Percentiles rank a stretch among this genome's conserved stretches.
phyloP scores from a whole-genome alignment of 805 yeast genomes.

The Saccharomycopsis sp. region DNA sequence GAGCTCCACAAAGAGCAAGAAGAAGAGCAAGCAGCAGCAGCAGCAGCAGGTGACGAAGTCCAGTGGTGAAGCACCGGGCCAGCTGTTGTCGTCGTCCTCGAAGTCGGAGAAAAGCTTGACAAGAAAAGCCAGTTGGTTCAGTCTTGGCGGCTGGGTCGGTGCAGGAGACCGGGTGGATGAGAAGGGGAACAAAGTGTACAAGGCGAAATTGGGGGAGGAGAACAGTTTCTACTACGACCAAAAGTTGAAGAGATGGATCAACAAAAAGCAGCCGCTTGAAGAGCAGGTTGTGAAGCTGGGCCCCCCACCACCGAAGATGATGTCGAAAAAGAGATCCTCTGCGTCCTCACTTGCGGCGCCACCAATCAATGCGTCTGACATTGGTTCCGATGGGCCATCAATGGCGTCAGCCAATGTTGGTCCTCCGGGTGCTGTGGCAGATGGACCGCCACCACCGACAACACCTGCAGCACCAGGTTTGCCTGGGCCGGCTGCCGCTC shows the following conservation, averaged over 20 bases:
- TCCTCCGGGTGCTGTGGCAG: neutral
- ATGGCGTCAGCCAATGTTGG: neutral
- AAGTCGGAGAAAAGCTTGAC: conserved; percentile 15
- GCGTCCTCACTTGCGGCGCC: conserved; percentile 4
- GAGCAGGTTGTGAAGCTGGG: conserved; percentile 40
- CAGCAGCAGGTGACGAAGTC: neutral
- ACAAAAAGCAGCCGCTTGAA: conserved; percentile 55
- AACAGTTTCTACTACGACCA: conserved; percentile 73
- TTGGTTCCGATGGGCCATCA: neutral
- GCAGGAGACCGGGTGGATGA: conserved; percentile 35
- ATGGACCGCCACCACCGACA: neutral
- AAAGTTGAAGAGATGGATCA: conserved; percentile 79
- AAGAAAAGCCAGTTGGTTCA: conserved; percentile 35
- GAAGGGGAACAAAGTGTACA: conserved; percentile 64
- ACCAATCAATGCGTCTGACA: conserved; percentile 5
- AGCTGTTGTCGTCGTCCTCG: neutral
- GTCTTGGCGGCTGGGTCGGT: conserved; percentile 46
- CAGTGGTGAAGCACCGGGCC: neutral
- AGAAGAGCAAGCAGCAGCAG: neutral
- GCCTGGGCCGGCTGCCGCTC: neutral
- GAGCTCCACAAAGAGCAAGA: conserved; percentile 2
- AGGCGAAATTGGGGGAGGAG: conserved; percentile 80
- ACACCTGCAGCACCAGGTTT: neutral
- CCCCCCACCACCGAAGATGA: conserved; percentile 22
- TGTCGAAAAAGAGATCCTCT: conserved; percentile 29